phyloP scores from a whole-genome alignment of 2,329 filamentous ascomycete species.

The Fusarium gaditjirri region DNA sequence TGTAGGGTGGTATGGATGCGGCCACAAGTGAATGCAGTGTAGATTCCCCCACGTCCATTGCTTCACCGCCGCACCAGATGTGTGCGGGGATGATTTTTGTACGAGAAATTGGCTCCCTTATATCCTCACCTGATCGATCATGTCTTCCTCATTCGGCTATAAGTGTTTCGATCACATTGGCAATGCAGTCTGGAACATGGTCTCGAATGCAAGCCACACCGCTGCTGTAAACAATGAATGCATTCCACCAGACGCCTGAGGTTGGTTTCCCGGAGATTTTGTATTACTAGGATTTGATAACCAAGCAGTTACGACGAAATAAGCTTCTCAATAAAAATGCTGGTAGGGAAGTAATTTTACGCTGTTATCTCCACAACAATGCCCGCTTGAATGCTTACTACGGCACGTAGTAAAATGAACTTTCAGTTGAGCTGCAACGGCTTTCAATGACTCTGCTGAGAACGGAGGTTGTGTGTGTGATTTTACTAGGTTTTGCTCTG shows the following conservation, averaged over 20 bases:
- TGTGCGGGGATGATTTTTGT: conserved; percentile 25
- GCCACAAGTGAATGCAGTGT: conserved; percentile 10
- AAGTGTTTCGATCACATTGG: conserved; percentile 2
- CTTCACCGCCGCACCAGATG: conserved; percentile 33
- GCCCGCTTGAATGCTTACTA: not conserved
- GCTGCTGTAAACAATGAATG: conserved; percentile 6
- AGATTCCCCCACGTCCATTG: conserved; percentile 26
- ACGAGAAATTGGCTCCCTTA: conserved; percentile 16
- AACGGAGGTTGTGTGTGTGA: not conserved
- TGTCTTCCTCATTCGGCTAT: conserved; percentile 23
- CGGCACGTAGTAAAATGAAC: not conserved
- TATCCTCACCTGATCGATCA: conserved; percentile 32
- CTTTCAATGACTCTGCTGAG: not conserved
- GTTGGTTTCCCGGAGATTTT: not conserved
- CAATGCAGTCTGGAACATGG: conserved; percentile 22
- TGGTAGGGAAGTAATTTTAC: not conserved
- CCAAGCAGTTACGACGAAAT: not conserved
- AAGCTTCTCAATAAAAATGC: not conserved
- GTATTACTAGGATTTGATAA: not conserved
- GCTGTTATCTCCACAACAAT: not conserved
- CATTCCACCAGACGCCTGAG: not conserved
- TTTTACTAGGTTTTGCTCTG: not conserved
- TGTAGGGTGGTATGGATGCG: conserved; percentile 38
- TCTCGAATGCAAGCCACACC: conserved; percentile 27
- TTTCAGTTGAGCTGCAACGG: not conserved